These are phyloP conservation scores for Setomelanomma holmii DNA, from an alignment of 2,329 filamentous ascomycete genomes.

Conservation along the genomic window DNA sequence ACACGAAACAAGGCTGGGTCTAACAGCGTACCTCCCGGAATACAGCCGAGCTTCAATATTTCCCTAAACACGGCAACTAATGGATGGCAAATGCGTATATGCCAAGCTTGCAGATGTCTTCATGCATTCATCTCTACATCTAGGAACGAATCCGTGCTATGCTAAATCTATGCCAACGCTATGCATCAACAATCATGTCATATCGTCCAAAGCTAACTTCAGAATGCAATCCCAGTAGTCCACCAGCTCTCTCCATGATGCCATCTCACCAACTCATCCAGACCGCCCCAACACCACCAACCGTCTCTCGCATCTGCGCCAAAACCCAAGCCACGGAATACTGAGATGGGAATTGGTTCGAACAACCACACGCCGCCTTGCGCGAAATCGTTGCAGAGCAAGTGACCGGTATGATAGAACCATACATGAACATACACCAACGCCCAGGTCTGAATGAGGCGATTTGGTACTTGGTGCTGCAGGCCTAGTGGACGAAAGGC, in stretches of 20 bases:
- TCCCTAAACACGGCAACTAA: no score
- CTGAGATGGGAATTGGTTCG: conserved; percentile 81
- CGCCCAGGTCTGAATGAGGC: conserved; percentile 63
- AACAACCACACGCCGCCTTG: conserved; percentile 77
- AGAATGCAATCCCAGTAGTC: conserved; percentile 61
- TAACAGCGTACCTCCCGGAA: no score
- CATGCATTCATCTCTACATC: no score
- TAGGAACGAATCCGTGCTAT: no score
- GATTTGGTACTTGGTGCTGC: conserved; percentile 49
- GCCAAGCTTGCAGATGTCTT: no score
- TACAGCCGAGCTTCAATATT: no score
- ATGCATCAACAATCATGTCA: neutral
- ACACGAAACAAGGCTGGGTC: no score
- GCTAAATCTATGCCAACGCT: neutral
- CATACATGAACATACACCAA: conserved; percentile 68
- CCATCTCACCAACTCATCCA: conserved; percentile 61
- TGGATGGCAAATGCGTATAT: no score
- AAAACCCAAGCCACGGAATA: conserved; percentile 70
- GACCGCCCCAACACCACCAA: conserved; percentile 73
- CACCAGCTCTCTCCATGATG: conserved; percentile 70
- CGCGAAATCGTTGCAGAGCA: conserved; percentile 79
- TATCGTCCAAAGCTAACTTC: no score
- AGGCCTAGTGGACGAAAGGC: conserved; percentile 47
- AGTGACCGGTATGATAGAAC: conserved; percentile 69
- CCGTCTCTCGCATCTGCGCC: conserved; percentile 64